Conservation (phyloP, 495 filamentous ascomycete genomes). For the Neurospora terricola region DNA sequence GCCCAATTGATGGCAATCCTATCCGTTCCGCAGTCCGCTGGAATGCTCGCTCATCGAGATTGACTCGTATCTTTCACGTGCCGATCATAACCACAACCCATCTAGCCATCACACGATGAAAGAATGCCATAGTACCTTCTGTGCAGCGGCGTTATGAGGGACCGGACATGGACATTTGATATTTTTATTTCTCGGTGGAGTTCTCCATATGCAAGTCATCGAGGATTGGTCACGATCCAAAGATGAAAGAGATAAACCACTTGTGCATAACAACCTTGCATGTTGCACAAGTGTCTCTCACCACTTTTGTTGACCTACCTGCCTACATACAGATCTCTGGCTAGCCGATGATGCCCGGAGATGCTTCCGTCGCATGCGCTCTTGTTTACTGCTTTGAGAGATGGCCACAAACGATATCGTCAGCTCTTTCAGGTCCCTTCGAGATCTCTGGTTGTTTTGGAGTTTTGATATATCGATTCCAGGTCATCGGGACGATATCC, state of each 20-base stretch:
- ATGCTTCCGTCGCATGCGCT: not conserved
- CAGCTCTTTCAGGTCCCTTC: not conserved
- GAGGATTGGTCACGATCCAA: not conserved
- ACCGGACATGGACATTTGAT: not conserved
- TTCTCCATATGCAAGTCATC: not conserved
- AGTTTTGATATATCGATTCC: not conserved
- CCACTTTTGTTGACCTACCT: not conserved
- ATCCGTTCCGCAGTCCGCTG: not conserved
- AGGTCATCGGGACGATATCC: not conserved
- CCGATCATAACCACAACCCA: not conserved
- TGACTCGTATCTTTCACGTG: not conserved
- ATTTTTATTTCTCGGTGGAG: not conserved
- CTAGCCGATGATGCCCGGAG: not conserved
- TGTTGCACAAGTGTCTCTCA: not conserved
- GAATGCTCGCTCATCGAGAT: not conserved
- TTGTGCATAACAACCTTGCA: not conserved
- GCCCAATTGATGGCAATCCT: not conserved
- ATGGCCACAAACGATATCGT: not conserved
- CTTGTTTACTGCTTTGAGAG: not conserved
- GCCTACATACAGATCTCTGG: not conserved
- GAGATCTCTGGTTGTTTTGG: not conserved
- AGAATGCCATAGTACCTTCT: not conserved
- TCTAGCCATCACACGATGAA: not conserved
- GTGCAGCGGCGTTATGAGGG: not conserved
- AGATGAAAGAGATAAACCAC: not conserved